phyloP scores from a whole-genome alignment of 2,329 filamentous ascomycete species.

The Sclerotinia trifoliorum region DNA sequence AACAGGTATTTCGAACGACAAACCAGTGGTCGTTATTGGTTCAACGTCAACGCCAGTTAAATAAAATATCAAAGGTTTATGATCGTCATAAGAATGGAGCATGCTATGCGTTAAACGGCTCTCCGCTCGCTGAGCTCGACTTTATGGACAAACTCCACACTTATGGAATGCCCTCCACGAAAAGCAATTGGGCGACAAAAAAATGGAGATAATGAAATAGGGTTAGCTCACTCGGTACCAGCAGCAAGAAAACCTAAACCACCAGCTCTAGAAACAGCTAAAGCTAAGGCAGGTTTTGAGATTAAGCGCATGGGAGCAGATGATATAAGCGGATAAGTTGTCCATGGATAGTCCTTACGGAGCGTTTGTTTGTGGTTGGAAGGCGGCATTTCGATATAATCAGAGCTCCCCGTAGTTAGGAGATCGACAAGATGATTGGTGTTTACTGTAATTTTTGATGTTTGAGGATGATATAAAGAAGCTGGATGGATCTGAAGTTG shows the following conservation, averaged over 20 bases:
- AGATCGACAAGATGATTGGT: background rate
- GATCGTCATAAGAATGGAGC: background rate
- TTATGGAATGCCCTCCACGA: background rate
- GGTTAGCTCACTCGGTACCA: slow-evolving; percentile 35
- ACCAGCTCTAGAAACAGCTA: slow-evolving; percentile 57
- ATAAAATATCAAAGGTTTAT: background rate
- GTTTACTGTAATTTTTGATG: background rate
- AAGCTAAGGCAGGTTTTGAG: slow-evolving; percentile 53
- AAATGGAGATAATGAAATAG: slow-evolving; percentile 1
- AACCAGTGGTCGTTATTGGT: background rate
- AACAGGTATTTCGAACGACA: slow-evolving; percentile 13
- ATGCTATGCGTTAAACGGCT: background rate
- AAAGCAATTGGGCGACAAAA: slow-evolving; percentile 1
- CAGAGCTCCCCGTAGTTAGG: background rate
- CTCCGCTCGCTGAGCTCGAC: background rate
- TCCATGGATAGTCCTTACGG: slow-evolving; percentile 25
- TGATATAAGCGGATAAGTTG: slow-evolving; percentile 47
- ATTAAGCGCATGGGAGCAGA: slow-evolving; percentile 70
- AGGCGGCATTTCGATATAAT: slow-evolving; percentile 15
- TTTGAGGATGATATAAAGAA: background rate
- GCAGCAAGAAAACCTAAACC: slow-evolving; percentile 51
- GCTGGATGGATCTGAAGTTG: slow-evolving; percentile 2
- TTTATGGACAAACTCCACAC: background rate
- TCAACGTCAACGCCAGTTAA: background rate
- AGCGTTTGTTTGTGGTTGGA: slow-evolving; percentile 19